A percentile compares a stretch with the other conserved stretches of the same genome.
These are phyloP conservation scores for Stagonosporopsis vannaccii DNA, from an alignment of 2,329 filamentous ascomycete genomes.

Conservation along the genomic window DNA sequence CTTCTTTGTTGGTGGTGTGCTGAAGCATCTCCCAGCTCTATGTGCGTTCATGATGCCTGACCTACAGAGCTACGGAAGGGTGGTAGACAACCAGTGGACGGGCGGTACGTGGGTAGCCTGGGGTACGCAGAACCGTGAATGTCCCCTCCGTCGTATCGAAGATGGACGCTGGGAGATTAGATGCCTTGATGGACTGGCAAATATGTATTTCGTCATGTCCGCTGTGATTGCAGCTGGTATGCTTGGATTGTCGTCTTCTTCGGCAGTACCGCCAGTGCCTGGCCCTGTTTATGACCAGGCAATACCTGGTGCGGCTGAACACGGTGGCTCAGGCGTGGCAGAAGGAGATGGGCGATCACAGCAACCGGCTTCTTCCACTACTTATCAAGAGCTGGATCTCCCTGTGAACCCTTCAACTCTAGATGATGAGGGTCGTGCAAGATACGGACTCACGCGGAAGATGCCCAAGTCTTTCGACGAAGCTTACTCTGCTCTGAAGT, in stretches of 20 bases:
- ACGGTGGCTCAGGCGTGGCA: background rate
- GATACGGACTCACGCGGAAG: slow-evolving; percentile 62
- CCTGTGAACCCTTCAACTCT: slow-evolving; percentile 34
- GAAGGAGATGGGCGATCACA: background rate
- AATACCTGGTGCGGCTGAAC: slow-evolving; percentile 5
- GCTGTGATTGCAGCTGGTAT: slow-evolving; percentile 68
- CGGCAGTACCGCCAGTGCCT: background rate
- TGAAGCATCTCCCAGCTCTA: slow-evolving; percentile 71
- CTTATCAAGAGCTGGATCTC: slow-evolving; percentile 63
- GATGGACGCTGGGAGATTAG: slow-evolving; percentile 79
- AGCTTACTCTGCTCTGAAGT: slow-evolving; percentile 61
- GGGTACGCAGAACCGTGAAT: slow-evolving; percentile 83
- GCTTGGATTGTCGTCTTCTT: slow-evolving; percentile 57
- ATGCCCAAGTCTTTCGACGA: slow-evolving; percentile 64
- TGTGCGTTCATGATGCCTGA: slow-evolving; percentile 73
- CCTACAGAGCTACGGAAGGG: slow-evolving; percentile 71
- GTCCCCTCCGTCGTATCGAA: slow-evolving; percentile 72
- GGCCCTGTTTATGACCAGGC: background rate
- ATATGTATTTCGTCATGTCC: slow-evolving; percentile 74
- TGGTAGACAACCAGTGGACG: slow-evolving; percentile 74
- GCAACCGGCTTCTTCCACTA: background rate
- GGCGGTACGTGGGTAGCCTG: slow-evolving; percentile 81
- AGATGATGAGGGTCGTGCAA: slow-evolving; percentile 52
- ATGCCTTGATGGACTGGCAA: slow-evolving; percentile 79
- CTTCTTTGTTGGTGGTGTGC: slow-evolving; percentile 74